A percentile compares a stretch with the other conserved stretches of the same genome.
phyloP scores from a whole-genome alignment of 768 basidiomycete species.

The Paxillus involutus region DNA sequence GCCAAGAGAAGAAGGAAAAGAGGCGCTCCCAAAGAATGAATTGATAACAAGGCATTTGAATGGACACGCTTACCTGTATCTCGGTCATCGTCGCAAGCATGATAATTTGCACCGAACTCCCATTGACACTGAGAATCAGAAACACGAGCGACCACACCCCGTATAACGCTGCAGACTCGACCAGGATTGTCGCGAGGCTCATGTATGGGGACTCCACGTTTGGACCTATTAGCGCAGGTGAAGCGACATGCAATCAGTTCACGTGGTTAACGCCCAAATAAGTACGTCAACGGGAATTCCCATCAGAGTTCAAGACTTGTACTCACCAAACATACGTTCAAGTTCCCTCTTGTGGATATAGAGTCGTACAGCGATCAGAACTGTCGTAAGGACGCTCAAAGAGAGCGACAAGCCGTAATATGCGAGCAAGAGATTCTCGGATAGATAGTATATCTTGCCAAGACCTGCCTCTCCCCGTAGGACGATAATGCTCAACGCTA shows the following conservation, averaged over 20 bases:
- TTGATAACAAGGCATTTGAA: background rate
- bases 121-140: constrained; percentile 16
- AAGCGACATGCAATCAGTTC: background rate
- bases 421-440: constrained; percentile 18
- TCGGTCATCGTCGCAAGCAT: constrained; percentile 23
- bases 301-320: background rate
- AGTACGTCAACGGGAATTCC: background rate
- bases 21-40: background rate
- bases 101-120: constrained; percentile 15
- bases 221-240: constrained; percentile 7
- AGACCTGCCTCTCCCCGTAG: constrained; percentile 15
- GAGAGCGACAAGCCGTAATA: constrained; percentile 26
- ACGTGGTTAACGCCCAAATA: no score
- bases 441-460: constrained; percentile 20
- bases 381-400: constrained; percentile 21
- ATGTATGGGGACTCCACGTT: constrained; percentile 18
- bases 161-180: constrained; percentile 26
- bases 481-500: constrained; percentile 21
- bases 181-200: constrained; percentile 19
- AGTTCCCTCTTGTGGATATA: constrained; percentile 25
- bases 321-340: constrained; percentile 26
- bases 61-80: constrained; percentile 15
- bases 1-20: background rate
- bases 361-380: constrained; percentile 21
- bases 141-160: constrained; percentile 24